Base-by-base conservation (phyloP, 768 basidiomycete species). In the Boletus reticulatus region DNA sequence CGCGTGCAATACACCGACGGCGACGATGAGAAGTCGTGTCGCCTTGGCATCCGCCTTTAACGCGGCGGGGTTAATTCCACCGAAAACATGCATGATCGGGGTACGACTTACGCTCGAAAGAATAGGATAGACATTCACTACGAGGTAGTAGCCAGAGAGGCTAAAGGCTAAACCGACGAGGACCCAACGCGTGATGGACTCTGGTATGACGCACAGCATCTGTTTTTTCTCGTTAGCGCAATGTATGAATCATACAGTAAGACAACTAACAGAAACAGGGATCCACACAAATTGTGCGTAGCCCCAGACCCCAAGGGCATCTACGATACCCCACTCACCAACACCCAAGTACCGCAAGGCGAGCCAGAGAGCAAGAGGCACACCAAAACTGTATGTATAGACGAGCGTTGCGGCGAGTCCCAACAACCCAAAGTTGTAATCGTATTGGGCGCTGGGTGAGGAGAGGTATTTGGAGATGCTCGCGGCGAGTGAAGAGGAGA, bases 401-500 rank as follows among this genome's bases (percentile, higher is more conserved):
- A 94, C 90, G 17, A 96, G 75, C 1, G 87, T 82, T 4, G 92
- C 83, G 4, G 92, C 92, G 19, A 91, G 85, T 27, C 87, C 87
- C 20, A 98, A 78, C 32, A 96, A 74, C 31, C 85, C 84, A 72
- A 98, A 95, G 71, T 98, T 84, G 65, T 95, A 96, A 58, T 86
- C 87, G 63, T 85, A 85, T 36, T 77, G 77, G 20, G 74, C 63
- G 3, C 71, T 76, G 4, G 80, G 74, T 24, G 80, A 73, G 29
- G 91, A 89, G 39, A 98, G 82, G 73, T 94, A 98, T n/a, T 84
- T 81, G 3, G 88, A 78, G 61, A 98, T 88, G 45, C 92, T 92
- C 16, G 92, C 85, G 9, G 88, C 92, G 38, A 98, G 86, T 34
- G 92, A 94, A 2, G 96, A 97, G 24, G 90, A 95, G 55, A 97